Evolutionary conservation across 805 yeast genomes (phyloP), one percentile per base, ranked within the genome.

Genomic region (Candida rishiriensis): DNA sequence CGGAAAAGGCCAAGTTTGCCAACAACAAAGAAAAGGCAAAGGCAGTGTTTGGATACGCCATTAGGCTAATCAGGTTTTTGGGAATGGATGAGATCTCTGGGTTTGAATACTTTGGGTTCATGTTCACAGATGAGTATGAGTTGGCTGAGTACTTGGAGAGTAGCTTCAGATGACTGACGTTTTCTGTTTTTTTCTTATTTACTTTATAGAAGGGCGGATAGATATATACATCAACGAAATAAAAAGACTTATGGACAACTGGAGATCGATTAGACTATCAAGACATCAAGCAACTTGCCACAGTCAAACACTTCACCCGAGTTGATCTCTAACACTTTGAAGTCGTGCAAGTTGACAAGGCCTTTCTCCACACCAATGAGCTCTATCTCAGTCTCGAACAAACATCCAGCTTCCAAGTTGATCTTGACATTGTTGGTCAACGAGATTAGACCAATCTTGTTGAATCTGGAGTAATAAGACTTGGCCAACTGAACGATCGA

Each of bases 261-360:
- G 10, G 26, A 15, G 26, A 36, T 12, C 4, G 17, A 29, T 50
- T 49, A 63, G 10, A 66, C 66, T 9, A 85, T 88, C 44, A 81
- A 72, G 2, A 86, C 85, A 53, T 85, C 89, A 32, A 86, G 68
- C 42, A 85, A 64, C 46, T 78, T 74, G 1, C 88, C 89, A 57
- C 86, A 82, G 48, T 81, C 89, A 49, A 81, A 71, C 1, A 79
- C 75, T 44, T 85, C 90, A 3, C 90, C 88, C 15, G 80, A 72
- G 32, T 60, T 55, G 10, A 79, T 66, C 55, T 86, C 95, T 38
- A 81, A 72, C 12, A 87, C 68, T 45, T 75, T 75, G n/a, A 84
- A 72, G 2, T 86, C 88, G 43, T 75, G 79, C 16, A 87, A 63
- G 36, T 77, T 75, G 57, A 75, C 81, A 8, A 82, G 71, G 0